These are phyloP conservation scores for Trichoderma orchidacearum DNA, from an alignment of 495 filamentous ascomycete species.

Conservation along the genomic window DNA sequence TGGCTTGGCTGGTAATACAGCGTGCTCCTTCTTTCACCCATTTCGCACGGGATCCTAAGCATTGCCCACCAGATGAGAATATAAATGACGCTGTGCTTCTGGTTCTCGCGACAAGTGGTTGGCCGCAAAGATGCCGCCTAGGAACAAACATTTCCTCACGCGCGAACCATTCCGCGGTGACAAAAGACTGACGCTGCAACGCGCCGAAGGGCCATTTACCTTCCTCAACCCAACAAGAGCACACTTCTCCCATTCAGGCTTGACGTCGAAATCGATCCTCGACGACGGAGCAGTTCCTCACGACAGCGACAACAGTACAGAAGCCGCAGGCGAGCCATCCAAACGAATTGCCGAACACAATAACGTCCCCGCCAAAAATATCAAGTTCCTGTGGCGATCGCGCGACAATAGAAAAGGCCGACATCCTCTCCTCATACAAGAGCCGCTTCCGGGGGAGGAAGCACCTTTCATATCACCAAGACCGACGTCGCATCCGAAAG, in stretches of 20 bases:
- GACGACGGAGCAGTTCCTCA: constrained; percentile 6
- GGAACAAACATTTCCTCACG: background rate
- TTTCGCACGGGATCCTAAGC: too few relatives aligned
- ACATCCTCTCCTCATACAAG: constrained; percentile 40
- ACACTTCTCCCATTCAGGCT: background rate
- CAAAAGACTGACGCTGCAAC: background rate
- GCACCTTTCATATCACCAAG: background rate
- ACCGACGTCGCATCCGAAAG: constrained; percentile 31
- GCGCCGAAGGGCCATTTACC: constrained; percentile 6
- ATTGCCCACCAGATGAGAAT: too few relatives aligned
- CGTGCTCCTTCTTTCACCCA: too few relatives aligned
- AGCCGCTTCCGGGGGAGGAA: constrained; percentile 9
- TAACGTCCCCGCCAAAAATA: constrained; percentile 4
- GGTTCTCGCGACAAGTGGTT: background rate
- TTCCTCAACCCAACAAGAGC: constrained; percentile 14
- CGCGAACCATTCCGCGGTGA: background rate
- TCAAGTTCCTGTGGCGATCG: constrained; percentile 28
- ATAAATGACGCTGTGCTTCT: too few relatives aligned
- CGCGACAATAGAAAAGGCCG: constrained; percentile 61
- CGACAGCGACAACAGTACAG: background rate
- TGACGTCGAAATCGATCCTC: background rate
- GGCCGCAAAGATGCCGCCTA: background rate
- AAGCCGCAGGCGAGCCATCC: background rate
- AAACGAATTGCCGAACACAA: background rate
- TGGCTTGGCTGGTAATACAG: too few relatives aligned